A percentile compares a stretch with the other conserved stretches of the same genome.
These are phyloP conservation scores for Metschnikowia baotianmanensis DNA, from an alignment of 805 yeast species.

Conservation along the genomic window DNA sequence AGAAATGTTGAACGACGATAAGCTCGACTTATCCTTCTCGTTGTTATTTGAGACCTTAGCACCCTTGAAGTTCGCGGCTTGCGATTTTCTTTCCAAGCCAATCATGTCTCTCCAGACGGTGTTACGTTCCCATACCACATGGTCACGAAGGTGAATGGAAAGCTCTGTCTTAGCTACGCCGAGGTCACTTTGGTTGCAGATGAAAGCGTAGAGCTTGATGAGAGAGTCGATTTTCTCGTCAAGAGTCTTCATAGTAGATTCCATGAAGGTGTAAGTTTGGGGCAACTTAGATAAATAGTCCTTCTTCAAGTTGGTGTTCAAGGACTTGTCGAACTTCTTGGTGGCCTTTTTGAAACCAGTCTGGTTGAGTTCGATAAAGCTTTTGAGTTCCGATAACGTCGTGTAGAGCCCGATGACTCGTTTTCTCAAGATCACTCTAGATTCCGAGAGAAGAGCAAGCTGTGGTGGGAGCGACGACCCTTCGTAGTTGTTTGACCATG, in stretches of 20 bases:
- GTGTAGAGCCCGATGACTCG: constrained; percentile 45
- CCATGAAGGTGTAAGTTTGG: constrained; percentile 39
- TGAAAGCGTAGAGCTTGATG: constrained; percentile 28
- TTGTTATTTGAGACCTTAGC: constrained; percentile 2
- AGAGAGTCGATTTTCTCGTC: constrained; percentile 33
- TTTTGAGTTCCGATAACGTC: constrained; percentile 47
- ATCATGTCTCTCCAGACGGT: constrained; percentile 59
- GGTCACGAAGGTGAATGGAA: constrained; percentile 54
- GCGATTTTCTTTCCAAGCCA: constrained; percentile 73
- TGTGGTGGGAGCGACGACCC: constrained; percentile 18
- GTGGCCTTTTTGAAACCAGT: constrained; percentile 54
- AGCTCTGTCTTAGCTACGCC: constrained; percentile 52
- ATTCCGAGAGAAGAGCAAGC: constrained; percentile 36
- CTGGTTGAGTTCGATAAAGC: constrained; percentile 49
- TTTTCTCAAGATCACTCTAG: constrained; percentile 47
- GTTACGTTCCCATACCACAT: constrained; percentile 55
- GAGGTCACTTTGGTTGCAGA: constrained; percentile 38
- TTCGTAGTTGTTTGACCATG: constrained; percentile 17
- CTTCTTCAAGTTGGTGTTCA: constrained; percentile 43
- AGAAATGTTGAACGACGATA: constrained; percentile 17
- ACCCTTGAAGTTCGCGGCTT: constrained; percentile 51
- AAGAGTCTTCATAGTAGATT: constrained; percentile 28
- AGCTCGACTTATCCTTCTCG: constrained; percentile 12
- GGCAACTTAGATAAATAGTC: constrained; percentile 48
- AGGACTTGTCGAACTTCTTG: constrained; percentile 52